Percentiles rank a stretch among this genome's conserved stretches.
phyloP scores from a whole-genome alignment of 2,329 filamentous ascomycete species.

The Pseudohalonectria lignicola region DNA sequence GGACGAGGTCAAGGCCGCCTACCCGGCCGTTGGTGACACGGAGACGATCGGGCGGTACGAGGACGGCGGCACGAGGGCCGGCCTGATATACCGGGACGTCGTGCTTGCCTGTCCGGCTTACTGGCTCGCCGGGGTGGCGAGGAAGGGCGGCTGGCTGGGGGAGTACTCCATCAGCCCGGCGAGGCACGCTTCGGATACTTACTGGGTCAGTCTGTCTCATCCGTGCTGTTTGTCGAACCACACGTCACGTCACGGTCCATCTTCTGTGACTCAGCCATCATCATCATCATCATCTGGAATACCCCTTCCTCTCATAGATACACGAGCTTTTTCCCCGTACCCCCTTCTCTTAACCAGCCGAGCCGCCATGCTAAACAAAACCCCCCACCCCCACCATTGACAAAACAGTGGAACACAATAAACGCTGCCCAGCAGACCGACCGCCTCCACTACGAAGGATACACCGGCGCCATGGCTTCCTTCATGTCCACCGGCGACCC shows the following conservation, averaged over 20 bases:
- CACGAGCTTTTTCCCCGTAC: neutral
- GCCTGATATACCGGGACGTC: constrained; percentile 45
- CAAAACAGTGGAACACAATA: constrained; percentile 46
- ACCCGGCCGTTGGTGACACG: constrained; percentile 33
- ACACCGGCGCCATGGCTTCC: constrained; percentile 44
- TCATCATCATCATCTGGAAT: neutral
- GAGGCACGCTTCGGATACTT: constrained; percentile 45
- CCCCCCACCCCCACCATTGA: too few species aligned
- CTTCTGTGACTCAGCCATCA: neutral
- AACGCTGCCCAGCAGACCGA: constrained; percentile 40
- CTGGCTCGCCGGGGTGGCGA: constrained; percentile 38
- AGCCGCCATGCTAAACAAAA: too few species aligned
- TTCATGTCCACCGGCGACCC: constrained; percentile 50
- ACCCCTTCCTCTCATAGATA: neutral
- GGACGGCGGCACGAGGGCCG: constrained; percentile 38
- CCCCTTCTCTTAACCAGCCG: too few species aligned
- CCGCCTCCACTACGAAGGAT: constrained; percentile 42
- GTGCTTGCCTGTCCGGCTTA: constrained; percentile 49
- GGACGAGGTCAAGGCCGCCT: constrained; percentile 26
- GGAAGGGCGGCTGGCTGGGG: constrained; percentile 35
- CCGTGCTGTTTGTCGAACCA: neutral
- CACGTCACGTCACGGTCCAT: too few species aligned
- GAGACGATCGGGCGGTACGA: constrained; percentile 37
- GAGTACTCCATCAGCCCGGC: constrained; percentile 51
- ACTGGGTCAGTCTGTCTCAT: constrained; percentile 31